Percentiles rank a stretch among this genome's conserved stretches.
Evolutionary conservation across 2,329 filamentous ascomycete genomes (phyloP).

Genomic region (Mycogone perniciosa): DNA sequence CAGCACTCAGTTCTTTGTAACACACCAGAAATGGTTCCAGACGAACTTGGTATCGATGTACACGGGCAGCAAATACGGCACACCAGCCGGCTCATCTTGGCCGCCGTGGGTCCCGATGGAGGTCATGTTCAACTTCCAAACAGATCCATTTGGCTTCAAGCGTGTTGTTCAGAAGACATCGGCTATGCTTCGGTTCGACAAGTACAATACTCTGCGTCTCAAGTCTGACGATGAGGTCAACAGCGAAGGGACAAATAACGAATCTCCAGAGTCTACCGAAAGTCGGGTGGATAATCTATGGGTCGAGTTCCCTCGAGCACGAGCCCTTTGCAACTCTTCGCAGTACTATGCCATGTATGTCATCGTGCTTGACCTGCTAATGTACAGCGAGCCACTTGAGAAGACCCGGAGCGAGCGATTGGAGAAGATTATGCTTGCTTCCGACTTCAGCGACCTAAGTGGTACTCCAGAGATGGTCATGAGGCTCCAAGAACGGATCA

Average conservation of each 20-base stretch:
- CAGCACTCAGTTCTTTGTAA: conserved; percentile 96
- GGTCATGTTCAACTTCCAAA: conserved; percentile 94
- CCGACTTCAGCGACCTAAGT: conserved; percentile 93
- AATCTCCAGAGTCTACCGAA: conserved; percentile 55
- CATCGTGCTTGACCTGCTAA: conserved; percentile 88
- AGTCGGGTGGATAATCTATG: conserved; percentile 91
- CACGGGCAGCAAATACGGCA: conserved; percentile 87
- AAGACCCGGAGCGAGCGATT: conserved; percentile 94
- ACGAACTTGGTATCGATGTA: conserved; percentile 86
- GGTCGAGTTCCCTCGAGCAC: conserved; percentile 91
- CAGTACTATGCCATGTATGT: conserved; percentile 99
- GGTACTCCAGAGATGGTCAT: conserved; percentile 91
- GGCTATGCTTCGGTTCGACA: conserved; percentile 89
- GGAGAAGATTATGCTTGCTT: conserved; percentile 98
- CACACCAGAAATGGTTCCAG: conserved; percentile 83
- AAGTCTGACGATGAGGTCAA: conserved; percentile 96
- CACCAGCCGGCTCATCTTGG: conserved; percentile 79
- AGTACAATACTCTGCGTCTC: conserved; percentile 92
- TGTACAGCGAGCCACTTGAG: conserved; percentile 93
- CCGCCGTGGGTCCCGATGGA: conserved; percentile 98
- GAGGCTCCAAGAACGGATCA: conserved; percentile 83
- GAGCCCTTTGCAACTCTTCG: conserved; percentile 91
- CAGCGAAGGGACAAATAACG: conserved; percentile 44
- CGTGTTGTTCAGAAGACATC: conserved; percentile 96
- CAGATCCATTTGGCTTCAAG: conserved; percentile 95